Conservation (phyloP, 495 filamentous ascomycete genomes). For the Hypoxylon cercidicola region DNA sequence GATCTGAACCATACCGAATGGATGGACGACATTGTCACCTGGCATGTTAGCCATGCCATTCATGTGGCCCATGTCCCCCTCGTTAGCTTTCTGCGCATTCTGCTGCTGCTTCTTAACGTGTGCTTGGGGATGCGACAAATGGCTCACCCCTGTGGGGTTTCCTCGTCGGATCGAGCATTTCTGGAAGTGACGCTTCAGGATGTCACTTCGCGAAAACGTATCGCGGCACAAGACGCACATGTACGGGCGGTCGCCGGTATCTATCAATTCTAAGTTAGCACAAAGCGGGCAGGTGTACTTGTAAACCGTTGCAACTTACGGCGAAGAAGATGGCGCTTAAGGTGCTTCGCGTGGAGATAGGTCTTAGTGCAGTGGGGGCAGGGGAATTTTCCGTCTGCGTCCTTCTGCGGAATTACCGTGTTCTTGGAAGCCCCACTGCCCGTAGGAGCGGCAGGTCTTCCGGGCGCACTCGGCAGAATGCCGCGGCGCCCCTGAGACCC, state of each 20-base stretch:
- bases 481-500: constrained; percentile 91
- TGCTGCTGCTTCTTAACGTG: constrained; percentile 82
- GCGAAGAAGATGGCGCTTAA: constrained; percentile 93
- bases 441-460: constrained; percentile 72
- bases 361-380: constrained; percentile 98
- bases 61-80: constrained; percentile 62
- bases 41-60: constrained; percentile 64
- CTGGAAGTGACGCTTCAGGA: constrained; percentile 97
- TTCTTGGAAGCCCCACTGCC: constrained; percentile 75
- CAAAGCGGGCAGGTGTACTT: constrained; percentile 16
- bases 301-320: constrained; percentile 71
- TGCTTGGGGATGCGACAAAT: constrained; percentile 90
- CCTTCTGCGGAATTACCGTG: constrained; percentile 85
- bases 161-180: constrained; percentile 96
- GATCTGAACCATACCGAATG: constrained; percentile 59
- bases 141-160: constrained; percentile 90
- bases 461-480: constrained; percentile 89
- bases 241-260: constrained; percentile 96
- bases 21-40: constrained; percentile 61
- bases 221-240: constrained; percentile 96
- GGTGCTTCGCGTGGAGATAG: constrained; percentile 95
- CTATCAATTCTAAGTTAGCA: constrained; percentile 55
- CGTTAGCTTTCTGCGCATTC: constrained; percentile 65
- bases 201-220: constrained; percentile 98
- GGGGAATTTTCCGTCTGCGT: constrained; percentile 95